Evolutionary conservation across 73 alveolate genomes (phyloP).

Genomic region (Blepharisma japonicum): DNA sequence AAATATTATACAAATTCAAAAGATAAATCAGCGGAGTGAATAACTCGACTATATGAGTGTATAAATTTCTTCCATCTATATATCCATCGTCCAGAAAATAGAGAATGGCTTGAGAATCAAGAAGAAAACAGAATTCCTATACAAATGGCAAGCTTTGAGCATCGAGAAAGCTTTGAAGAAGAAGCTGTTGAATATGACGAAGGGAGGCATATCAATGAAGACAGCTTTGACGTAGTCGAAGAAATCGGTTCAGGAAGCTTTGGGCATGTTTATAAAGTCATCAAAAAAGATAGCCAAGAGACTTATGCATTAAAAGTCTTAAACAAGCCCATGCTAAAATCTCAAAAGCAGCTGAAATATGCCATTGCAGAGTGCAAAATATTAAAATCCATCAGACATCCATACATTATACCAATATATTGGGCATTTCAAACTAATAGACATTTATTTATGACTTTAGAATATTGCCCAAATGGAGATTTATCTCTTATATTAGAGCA

Average conservation of each 20-base stretch:
- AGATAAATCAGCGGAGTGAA: constrained; percentile 14
- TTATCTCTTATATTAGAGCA: constrained; percentile 44
- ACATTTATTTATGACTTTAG: constrained; percentile 51
- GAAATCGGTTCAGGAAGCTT: constrained; percentile 36
- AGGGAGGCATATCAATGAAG: not conserved
- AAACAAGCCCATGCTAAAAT: constrained; percentile 69
- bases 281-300: constrained; percentile 22
- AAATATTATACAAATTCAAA: not conserved
- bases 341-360: constrained; percentile 57
- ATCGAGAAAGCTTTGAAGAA: not conserved
- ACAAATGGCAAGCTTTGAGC: not conserved
- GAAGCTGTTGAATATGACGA: not conserved
- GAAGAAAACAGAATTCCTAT: not conserved
- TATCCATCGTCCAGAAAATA: not conserved
- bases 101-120: not conserved
- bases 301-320: constrained; percentile 85
- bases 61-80: not conserved
- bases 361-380: constrained; percentile 43
- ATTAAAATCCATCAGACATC: constrained; percentile 48
- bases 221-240: constrained; percentile 25
- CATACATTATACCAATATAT: constrained; percentile 46
- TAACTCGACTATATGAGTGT: not conserved
- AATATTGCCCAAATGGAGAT: constrained; percentile 66
- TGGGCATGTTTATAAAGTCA: constrained; percentile 37
- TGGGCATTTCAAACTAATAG: constrained; percentile 59